These are phyloP conservation scores for Candida vartiovaarae DNA, from an alignment of 805 yeast genomes.

Conservation along the genomic window DNA sequence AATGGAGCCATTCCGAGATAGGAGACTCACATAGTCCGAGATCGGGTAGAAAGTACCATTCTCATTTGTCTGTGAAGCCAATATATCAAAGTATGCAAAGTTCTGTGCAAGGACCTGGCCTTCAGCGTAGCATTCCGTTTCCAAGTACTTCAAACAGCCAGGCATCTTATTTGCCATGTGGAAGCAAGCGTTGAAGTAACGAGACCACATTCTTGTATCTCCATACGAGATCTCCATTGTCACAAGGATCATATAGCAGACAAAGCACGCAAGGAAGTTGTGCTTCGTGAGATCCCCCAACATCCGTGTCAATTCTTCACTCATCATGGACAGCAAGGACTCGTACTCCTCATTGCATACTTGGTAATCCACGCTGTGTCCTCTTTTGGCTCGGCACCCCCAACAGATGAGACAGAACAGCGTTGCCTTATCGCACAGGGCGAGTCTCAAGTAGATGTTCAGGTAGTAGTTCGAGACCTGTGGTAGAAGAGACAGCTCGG, in stretches of 20 bases:
- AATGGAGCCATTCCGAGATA: slow-evolving; percentile 1
- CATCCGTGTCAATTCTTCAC: slow-evolving; percentile 18
- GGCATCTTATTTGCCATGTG: slow-evolving; percentile 18
- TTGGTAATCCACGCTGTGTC: slow-evolving; percentile 7
- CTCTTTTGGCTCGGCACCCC: slow-evolving; percentile 33
- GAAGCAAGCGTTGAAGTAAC: slow-evolving; percentile 14
- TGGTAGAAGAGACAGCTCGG: slow-evolving; percentile 33
- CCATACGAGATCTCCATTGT: slow-evolving; percentile 21
- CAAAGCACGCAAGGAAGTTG: slow-evolving; percentile 13
- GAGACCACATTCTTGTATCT: slow-evolving; percentile 18
- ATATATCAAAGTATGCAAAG: slow-evolving; percentile 18
- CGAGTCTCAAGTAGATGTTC: slow-evolving; percentile 38
- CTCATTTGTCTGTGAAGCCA: slow-evolving; percentile 21
- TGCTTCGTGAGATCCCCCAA: slow-evolving; percentile 14
- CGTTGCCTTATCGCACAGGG: slow-evolving; percentile 34
- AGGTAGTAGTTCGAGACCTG: slow-evolving; percentile 38
- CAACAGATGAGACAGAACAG: slow-evolving; percentile 43
- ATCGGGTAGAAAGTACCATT: slow-evolving; percentile 24
- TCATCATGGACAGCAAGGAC: slow-evolving; percentile 3
- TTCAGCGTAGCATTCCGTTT: slow-evolving; percentile 8
- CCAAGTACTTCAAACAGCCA: slow-evolving; percentile 11
- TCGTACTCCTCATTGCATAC: slow-evolving; percentile 14
- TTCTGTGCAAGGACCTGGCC: slow-evolving; percentile 21
- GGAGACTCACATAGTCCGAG: slow-evolving; percentile 13
- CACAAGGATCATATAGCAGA: slow-evolving; percentile 16